Evolutionary conservation across 208 protist species (phyloP).

Genomic region (Crithidia thermophila): DNA sequence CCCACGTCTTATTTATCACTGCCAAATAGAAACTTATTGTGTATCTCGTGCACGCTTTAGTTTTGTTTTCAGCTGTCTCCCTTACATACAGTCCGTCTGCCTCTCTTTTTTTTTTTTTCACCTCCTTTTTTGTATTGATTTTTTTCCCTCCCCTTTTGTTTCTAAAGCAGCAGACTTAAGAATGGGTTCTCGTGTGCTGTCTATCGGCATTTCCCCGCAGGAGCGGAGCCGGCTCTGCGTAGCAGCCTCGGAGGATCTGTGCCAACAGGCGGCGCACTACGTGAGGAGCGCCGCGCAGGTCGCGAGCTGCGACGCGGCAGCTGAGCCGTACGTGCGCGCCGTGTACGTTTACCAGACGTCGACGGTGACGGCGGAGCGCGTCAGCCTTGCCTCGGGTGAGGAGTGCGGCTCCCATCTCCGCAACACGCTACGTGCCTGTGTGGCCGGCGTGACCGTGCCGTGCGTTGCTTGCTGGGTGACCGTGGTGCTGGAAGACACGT

Average conservation of each 20-base stretch:
- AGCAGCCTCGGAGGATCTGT: constrained; percentile 27
- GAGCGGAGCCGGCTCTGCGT: constrained; percentile 25
- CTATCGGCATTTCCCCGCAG: constrained; percentile 21
- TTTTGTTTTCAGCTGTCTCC: too few relatives aligned
- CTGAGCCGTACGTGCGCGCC: constrained; percentile 35
- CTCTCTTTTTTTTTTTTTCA: not conserved
- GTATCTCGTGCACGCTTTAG: too few relatives aligned
- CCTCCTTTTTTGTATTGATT: not conserved
- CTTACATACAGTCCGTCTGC: too few relatives aligned
- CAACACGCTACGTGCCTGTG: constrained; percentile 18
- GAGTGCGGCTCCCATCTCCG: constrained; percentile 40
- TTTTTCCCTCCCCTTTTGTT: not conserved
- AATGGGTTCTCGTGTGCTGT: constrained; percentile 16
- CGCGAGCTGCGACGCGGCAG: constrained; percentile 4
- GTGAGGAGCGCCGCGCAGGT: constrained; percentile 15
- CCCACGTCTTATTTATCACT: too few relatives aligned
- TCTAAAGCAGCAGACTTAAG: not conserved
- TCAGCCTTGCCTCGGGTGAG: constrained; percentile 20
- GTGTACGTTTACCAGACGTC: constrained; percentile 29
- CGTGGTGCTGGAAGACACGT: constrained; percentile 38
- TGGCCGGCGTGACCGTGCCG: not conserved
- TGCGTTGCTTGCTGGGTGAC: constrained; percentile 53
- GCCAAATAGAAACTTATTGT: too few relatives aligned
- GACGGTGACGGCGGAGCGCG: constrained; percentile 25
- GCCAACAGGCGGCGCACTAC: constrained; percentile 19